These are phyloP conservation scores for Cicer pinnatifidum DNA, from an alignment of 306 rosid genomes.

Conservation along the genomic window DNA sequence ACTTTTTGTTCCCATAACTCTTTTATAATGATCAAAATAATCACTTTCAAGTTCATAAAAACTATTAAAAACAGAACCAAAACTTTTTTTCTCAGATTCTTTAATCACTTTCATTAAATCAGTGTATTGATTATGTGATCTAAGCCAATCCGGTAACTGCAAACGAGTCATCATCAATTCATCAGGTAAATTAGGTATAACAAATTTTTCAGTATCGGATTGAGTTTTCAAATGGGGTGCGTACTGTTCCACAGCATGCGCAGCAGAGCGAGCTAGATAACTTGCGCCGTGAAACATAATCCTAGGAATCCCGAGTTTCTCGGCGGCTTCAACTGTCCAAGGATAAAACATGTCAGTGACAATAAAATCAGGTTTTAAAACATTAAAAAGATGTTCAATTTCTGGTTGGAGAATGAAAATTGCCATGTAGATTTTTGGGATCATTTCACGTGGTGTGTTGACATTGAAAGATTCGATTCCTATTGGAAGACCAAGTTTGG, in stretches of 20 bases:
- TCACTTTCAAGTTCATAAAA: constrained; percentile 48
- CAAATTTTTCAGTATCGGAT: constrained; percentile 41
- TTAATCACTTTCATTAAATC: constrained; percentile 32
- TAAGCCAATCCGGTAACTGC: constrained; percentile 53
- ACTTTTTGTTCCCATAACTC: constrained; percentile 43
- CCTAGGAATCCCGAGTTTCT: constrained; percentile 44
- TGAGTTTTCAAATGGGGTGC: constrained; percentile 28
- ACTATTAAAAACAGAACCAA: constrained; percentile 48
- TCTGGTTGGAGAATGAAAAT: constrained; percentile 39
- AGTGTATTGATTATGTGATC: constrained; percentile 34
- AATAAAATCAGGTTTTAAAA: constrained; percentile 46
- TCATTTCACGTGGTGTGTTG: constrained; percentile 16
- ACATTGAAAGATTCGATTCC: constrained; percentile 46
- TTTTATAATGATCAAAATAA: constrained; percentile 42
- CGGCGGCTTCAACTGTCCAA: constrained; percentile 48
- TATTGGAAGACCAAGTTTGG: constrained; percentile 42
- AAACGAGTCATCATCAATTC: constrained; percentile 46
- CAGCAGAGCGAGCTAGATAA: constrained; percentile 42
- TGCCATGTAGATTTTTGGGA: constrained; percentile 30
- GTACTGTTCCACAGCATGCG: constrained; percentile 14
- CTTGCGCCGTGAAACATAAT: constrained; percentile 43
- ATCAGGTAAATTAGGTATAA: constrained; percentile 45
- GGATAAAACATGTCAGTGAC: constrained; percentile 52
- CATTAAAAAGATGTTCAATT: constrained; percentile 35
- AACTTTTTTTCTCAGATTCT: constrained; percentile 47